These are phyloP conservation scores for Chytriomyces hyalinus DNA, from an alignment of 192 early-diverging fungal species.

Conservation along the genomic window DNA sequence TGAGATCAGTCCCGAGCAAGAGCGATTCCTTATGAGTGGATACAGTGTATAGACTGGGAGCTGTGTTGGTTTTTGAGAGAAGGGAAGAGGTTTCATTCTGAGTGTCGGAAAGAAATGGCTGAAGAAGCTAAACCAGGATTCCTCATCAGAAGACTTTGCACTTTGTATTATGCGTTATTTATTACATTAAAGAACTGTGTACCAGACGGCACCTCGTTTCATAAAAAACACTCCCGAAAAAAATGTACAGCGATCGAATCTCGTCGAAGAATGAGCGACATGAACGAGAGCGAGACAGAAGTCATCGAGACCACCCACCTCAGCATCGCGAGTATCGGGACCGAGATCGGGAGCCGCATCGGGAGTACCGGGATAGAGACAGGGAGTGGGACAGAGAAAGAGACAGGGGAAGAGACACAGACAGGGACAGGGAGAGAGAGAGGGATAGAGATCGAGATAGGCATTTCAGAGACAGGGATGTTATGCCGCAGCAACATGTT, in stretches of 20 bases:
- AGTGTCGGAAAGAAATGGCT: too few relatives aligned
- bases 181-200: not conserved
- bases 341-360: not conserved
- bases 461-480: not conserved
- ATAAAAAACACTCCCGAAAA: too few relatives aligned
- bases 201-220: not conserved
- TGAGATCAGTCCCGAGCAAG: too few relatives aligned
- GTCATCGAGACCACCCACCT: too few relatives aligned
- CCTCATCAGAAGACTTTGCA: not conserved
- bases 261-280: not conserved
- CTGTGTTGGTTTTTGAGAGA: too few relatives aligned
- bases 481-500: conserved; percentile 27
- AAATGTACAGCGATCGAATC: not conserved
- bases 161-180: not conserved
- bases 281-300: not conserved
- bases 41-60: too few relatives aligned
- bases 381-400: conserved; percentile 9
- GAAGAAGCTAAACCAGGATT: too few relatives aligned
- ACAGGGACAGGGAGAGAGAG: conserved; percentile 23
- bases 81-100: too few relatives aligned
- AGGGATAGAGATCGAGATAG: not conserved
- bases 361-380: not conserved
- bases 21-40: too few relatives aligned
- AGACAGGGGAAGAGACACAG: not conserved
- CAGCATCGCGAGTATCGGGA: not conserved